phyloP scores from a whole-genome alignment of 1,284 basidiomycete genomes.

The Naganishia cerealis region DNA sequence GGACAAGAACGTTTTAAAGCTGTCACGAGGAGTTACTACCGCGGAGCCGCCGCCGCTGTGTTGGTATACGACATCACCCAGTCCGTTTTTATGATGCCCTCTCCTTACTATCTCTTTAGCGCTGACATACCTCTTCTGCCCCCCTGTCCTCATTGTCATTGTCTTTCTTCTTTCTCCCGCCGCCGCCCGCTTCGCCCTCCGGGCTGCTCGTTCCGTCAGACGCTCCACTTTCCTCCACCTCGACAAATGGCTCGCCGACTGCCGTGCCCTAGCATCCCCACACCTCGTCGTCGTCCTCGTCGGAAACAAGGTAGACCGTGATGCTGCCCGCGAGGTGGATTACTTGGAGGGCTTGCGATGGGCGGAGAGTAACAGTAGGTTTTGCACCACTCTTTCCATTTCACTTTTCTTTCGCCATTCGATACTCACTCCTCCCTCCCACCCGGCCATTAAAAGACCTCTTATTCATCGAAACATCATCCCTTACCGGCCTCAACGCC shows the following conservation, averaged over 20 bases:
- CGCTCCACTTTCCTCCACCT: constrained; percentile 70
- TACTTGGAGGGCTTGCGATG: constrained; percentile 90
- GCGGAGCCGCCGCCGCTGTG: constrained; percentile 89
- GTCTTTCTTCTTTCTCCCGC: constrained; percentile 13
- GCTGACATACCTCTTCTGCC: constrained; percentile 29
- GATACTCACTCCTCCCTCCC: constrained; percentile 12
- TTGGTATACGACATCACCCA: constrained; percentile 95
- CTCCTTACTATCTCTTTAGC: constrained; percentile 1
- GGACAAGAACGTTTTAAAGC: constrained; percentile 93
- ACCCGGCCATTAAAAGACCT: constrained; percentile 61
- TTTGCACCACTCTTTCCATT: background rate
- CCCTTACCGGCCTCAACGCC: constrained; percentile 87
- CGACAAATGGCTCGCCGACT: constrained; percentile 85
- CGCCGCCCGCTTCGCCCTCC: constrained; percentile 36
- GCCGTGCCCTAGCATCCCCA: constrained; percentile 76
- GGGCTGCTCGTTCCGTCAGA: constrained; percentile 34
- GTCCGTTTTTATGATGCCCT: constrained; percentile 57
- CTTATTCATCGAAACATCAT: constrained; percentile 90
- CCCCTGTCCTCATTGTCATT: background rate
- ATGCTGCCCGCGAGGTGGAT: constrained; percentile 91
- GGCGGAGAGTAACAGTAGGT: constrained; percentile 86
- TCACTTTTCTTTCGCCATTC: background rate
- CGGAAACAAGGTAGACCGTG: constrained; percentile 91
- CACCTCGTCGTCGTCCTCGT: constrained; percentile 88
- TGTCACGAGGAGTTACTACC: constrained; percentile 95